Percentiles rank a stretch among this genome's conserved stretches.
phyloP scores from a whole-genome alignment of 306 rosid genomes.

The Pterocarpus macrocarpus region DNA sequence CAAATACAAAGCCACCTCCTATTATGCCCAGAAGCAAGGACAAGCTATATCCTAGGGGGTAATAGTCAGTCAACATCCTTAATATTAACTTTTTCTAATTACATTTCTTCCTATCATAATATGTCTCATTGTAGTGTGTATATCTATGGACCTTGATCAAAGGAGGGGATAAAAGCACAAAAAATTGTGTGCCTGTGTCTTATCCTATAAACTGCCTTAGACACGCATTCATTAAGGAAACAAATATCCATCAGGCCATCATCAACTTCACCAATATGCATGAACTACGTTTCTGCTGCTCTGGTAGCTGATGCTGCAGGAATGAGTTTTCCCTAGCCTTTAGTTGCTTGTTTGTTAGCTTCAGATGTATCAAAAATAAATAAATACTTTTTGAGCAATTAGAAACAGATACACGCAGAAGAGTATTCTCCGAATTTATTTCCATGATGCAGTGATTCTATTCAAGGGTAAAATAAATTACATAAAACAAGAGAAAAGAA shows the following conservation, averaged over 20 bases:
- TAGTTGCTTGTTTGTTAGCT: too few species aligned
- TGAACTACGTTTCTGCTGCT: too few species aligned
- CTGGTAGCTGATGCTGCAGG: too few species aligned
- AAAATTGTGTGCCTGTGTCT: not conserved
- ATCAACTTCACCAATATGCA: not conserved
- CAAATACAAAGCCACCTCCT: constrained; percentile 20
- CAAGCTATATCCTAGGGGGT: not conserved
- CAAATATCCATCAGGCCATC: not conserved
- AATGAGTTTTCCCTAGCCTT: too few species aligned
- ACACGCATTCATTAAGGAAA: not conserved
- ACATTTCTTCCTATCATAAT: not conserved
- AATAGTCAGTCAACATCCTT: not conserved
- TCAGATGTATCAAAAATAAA: too few species aligned
- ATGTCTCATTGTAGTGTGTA: not conserved
- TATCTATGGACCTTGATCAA: constrained; percentile 2
- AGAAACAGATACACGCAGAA: not conserved
- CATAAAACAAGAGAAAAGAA: too few species aligned
- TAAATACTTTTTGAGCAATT: constrained; percentile 20
- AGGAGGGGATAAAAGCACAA: not conserved
- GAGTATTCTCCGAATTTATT: not conserved
- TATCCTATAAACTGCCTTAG: not conserved
- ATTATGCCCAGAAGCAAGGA: not conserved
- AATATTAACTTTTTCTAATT: not conserved
- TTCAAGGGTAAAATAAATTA: not conserved
- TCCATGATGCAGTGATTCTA: not conserved